These are phyloP conservation scores for Nakazawaea ambrosiae DNA, from an alignment of 805 yeast genomes.

Conservation along the genomic window DNA sequence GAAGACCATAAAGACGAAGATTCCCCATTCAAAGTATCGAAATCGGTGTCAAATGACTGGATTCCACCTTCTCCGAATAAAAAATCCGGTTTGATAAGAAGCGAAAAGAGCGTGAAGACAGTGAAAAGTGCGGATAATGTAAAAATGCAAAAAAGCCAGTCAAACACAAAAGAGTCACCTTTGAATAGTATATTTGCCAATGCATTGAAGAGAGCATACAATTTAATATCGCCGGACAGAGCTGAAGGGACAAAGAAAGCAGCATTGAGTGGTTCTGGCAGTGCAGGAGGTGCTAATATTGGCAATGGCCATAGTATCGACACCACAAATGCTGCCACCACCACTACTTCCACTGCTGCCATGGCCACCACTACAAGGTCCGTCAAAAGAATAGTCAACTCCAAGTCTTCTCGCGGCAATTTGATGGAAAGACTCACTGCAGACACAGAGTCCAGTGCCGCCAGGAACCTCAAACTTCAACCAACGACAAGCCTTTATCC, in stretches of 20 bases:
- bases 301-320: too few species aligned
- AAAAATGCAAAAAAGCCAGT: neutral
- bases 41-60: neutral
- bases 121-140: too few species aligned
- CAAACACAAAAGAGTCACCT: slow-evolving; percentile 3
- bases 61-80: neutral
- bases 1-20: slow-evolving; percentile 7
- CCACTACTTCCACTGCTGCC: neutral
- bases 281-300: too few species aligned
- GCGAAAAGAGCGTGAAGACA: too few species aligned
- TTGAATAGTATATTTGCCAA: slow-evolving; percentile 7
- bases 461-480: slow-evolving; percentile 7
- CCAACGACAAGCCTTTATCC: neutral
- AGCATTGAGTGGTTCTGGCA: too few species aligned
- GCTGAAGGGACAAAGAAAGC: too few species aligned
- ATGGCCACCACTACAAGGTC: neutral
- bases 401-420: slow-evolving; percentile 6
- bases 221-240: slow-evolving; percentile 6
- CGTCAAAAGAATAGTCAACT: slow-evolving; percentile 3
- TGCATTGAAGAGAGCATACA: slow-evolving; percentile 6
- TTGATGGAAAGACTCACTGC: slow-evolving; percentile 12
- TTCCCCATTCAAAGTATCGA: slow-evolving; percentile 6
- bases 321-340: neutral
- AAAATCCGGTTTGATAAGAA: neutral
- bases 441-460: slow-evolving; percentile 15